Evolutionary conservation across 495 filamentous ascomycete species (phyloP).

Genomic region (Opeltia flavorubescens): DNA sequence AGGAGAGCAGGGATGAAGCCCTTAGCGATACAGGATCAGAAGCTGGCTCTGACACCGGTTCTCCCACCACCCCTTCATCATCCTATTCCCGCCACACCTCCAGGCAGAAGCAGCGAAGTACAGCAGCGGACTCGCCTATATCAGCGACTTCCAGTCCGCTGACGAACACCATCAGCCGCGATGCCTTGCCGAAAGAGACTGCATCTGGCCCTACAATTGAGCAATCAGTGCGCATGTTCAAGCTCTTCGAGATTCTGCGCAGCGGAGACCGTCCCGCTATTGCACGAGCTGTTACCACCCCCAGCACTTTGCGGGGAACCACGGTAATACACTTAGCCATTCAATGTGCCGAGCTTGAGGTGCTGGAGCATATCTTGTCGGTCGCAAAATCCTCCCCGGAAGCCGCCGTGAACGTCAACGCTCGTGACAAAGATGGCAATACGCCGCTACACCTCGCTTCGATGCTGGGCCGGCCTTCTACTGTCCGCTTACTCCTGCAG

Average conservation of each 20-base stretch:
- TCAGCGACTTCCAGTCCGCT: constrained; percentile 19
- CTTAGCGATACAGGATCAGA: constrained; percentile 11
- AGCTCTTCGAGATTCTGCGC: constrained; percentile 80
- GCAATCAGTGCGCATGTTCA: constrained; percentile 85
- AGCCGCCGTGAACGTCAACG: constrained; percentile 65
- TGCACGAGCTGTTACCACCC: constrained; percentile 55
- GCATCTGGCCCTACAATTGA: constrained; percentile 54
- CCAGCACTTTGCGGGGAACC: constrained; percentile 52
- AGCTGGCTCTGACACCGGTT: constrained; percentile 16
- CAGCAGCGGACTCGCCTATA: constrained; percentile 15
- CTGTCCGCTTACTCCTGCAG: constrained; percentile 70
- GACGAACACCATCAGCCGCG: constrained; percentile 20
- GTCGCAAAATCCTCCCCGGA: constrained; percentile 39
- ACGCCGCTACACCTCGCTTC: constrained; percentile 84
- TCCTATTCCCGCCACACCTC: constrained; percentile 11
- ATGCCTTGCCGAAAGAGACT: constrained; percentile 21
- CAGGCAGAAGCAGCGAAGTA: constrained; percentile 11
- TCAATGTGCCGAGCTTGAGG: constrained; percentile 90
- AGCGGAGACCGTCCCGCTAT: constrained; percentile 85
- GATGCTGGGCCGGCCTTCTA: constrained; percentile 58
- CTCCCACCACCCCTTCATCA: constrained; percentile 22
- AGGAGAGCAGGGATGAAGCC: constrained; percentile 20
- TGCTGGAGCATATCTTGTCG: constrained; percentile 89
- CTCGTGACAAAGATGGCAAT: constrained; percentile 82
- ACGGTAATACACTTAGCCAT: constrained; percentile 85